Evolutionary conservation across 2,329 filamentous ascomycete species (phyloP).

Genomic region (Stagonosporopsis cucurbitacearum): DNA sequence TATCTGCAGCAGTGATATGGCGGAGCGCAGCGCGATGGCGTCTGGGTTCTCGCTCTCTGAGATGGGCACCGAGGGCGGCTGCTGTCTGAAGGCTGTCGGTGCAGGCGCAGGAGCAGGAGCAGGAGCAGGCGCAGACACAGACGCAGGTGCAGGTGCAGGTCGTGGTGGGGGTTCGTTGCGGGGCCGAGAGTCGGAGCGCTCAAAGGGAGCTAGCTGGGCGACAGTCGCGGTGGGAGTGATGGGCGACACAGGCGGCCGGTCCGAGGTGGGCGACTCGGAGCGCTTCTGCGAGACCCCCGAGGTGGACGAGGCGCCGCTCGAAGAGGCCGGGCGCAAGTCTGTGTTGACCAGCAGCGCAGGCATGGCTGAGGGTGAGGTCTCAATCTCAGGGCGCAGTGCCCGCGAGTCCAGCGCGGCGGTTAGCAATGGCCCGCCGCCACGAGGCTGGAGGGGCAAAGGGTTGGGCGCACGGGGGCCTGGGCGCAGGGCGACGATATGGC

Average conservation of each 20-base stretch:
- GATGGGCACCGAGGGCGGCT: slow-evolving; percentile 55
- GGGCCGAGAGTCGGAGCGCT: slow-evolving; percentile 33
- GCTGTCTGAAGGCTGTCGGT: slow-evolving; percentile 47
- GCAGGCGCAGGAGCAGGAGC: background rate
- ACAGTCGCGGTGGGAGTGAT: slow-evolving; percentile 48
- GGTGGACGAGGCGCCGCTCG: slow-evolving; percentile 34
- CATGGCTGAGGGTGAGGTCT: slow-evolving; percentile 40
- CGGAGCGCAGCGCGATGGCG: slow-evolving; percentile 82
- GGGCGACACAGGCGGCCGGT: slow-evolving; percentile 49
- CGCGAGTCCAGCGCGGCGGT: slow-evolving; percentile 21
- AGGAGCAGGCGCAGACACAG: slow-evolving; percentile 1
- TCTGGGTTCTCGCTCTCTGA: slow-evolving; percentile 72
- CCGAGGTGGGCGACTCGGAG: slow-evolving; percentile 42
- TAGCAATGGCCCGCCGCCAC: slow-evolving; percentile 13
- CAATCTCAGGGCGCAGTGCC: slow-evolving; percentile 26
- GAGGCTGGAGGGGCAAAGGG: slow-evolving; percentile 6
- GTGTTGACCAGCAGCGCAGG: slow-evolving; percentile 47
- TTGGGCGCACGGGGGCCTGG: slow-evolving; percentile 1
- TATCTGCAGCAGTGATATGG: slow-evolving; percentile 85
- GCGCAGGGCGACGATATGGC: slow-evolving; percentile 10
- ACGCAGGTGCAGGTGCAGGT: slow-evolving; percentile 6
- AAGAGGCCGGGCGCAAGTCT: slow-evolving; percentile 32
- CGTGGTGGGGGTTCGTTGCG: slow-evolving; percentile 39
- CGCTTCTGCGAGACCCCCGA: slow-evolving; percentile 29
- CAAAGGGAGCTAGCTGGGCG: slow-evolving; percentile 45